A percentile compares a stretch with the other conserved stretches of the same genome.
These are phyloP conservation scores for Draba incana DNA, from an alignment of 345 rosid genomes.

Conservation along the genomic window DNA sequence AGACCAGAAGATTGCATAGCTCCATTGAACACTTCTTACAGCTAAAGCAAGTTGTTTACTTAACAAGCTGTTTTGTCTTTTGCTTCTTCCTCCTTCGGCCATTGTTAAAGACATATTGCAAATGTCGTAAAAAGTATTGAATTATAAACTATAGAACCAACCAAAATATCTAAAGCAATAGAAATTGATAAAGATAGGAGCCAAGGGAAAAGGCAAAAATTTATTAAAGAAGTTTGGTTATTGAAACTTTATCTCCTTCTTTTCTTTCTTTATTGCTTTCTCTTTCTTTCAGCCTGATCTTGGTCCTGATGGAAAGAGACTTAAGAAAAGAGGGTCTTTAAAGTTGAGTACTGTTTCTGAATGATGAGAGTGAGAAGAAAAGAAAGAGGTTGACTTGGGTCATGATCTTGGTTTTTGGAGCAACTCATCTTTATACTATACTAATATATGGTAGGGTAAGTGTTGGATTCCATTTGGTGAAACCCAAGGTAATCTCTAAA, in stretches of 20 bases:
- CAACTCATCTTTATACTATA: constrained; percentile 32
- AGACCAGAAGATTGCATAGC: constrained; percentile 94
- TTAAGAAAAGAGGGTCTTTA: constrained; percentile 34
- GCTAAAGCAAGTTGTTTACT: constrained; percentile 78
- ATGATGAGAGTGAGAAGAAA: constrained; percentile 26
- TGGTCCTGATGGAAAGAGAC: constrained; percentile 37
- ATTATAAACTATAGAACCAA: constrained; percentile 15
- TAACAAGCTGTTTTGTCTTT: constrained; percentile 44
- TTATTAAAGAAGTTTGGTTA: constrained; percentile 29
- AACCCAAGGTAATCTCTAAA: constrained; percentile 33
- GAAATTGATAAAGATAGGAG: constrained; percentile 27
- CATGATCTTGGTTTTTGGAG: constrained; percentile 44
- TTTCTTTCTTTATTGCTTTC: constrained; percentile 37
- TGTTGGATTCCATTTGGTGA: constrained; percentile 43
- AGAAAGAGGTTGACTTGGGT: constrained; percentile 42
- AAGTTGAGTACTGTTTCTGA: constrained; percentile 34
- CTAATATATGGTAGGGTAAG: not conserved
- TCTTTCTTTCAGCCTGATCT: constrained; percentile 37
- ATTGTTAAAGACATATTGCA: constrained; percentile 40
- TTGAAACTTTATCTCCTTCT: constrained; percentile 28
- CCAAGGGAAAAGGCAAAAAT: constrained; percentile 22
- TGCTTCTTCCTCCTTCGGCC: constrained; percentile 50
- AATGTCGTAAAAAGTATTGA: constrained; percentile 6
- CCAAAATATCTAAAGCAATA: constrained; percentile 4
- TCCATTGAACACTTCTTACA: constrained; percentile 89